Conservation (phyloP, 176 grass and related monocot genomes). For the Thalia dealbata region DNA sequence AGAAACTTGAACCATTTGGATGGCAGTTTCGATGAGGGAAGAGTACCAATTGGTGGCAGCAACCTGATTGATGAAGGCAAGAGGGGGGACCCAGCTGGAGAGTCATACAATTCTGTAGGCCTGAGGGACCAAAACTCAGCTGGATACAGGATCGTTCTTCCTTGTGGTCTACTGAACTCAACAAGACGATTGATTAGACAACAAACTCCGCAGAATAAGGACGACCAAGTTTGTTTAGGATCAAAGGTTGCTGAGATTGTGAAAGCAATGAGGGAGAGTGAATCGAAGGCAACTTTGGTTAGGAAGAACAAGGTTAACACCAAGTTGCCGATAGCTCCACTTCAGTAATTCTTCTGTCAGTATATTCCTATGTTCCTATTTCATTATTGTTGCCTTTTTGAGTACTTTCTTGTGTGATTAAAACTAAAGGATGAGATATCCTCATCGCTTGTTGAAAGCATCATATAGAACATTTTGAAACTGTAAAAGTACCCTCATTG, state of each 20-base stretch:
- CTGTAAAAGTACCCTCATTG: background rate
- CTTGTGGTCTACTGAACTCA: background rate
- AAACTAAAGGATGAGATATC: too few species aligned
- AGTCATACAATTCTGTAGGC: background rate
- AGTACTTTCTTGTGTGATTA: background rate
- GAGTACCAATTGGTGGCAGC: too few species aligned
- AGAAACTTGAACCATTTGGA: background rate
- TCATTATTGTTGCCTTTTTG: background rate
- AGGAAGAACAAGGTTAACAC: background rate
- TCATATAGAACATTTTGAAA: background rate
- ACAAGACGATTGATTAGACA: background rate
- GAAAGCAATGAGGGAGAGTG: background rate
- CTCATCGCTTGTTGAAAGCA: background rate
- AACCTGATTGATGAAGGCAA: background rate
- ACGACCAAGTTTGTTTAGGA: background rate
- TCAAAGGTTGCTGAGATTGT: constrained; percentile 2
- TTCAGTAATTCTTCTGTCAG: constrained; percentile 1
- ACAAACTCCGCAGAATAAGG: too few species aligned
- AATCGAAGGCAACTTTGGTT: background rate
- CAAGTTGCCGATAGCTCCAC: background rate
- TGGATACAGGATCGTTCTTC: background rate
- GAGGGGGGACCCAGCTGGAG: background rate
- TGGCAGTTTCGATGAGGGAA: background rate
- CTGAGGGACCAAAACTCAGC: background rate
- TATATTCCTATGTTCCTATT: background rate